Conservation (phyloP, 78 protist genomes). For the Isochrysis galbana region DNA sequence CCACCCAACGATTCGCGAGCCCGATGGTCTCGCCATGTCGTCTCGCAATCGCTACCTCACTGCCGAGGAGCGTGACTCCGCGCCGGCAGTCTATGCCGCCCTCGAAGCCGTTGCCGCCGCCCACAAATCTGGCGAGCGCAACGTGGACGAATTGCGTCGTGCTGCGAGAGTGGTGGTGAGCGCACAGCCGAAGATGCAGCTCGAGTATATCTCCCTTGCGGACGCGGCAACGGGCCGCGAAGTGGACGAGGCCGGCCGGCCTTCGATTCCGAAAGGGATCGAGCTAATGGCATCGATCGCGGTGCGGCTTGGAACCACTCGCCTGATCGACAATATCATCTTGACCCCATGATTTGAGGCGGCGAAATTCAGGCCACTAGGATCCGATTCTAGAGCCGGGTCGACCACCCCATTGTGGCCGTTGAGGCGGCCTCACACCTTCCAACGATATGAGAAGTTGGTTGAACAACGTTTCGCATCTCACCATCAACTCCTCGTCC, state of each 20-base stretch:
- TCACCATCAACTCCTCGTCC: no score
- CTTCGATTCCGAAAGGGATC: no score
- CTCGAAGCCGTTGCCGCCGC: neutral
- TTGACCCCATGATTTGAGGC: no score
- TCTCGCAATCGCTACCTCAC: neutral
- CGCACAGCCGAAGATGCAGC: neutral
- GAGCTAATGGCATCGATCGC: neutral
- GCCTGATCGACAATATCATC: conserved; percentile 9
- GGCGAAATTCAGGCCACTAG: no score
- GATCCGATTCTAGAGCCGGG: no score
- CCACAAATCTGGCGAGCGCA: neutral
- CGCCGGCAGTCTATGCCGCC: neutral
- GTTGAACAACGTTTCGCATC: no score
- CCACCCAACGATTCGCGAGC: conserved; percentile 64
- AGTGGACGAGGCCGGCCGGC: neutral
- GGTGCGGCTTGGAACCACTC: neutral
- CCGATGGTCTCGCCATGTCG: conserved; percentile 57
- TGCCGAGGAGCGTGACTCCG: neutral
- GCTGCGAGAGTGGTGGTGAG: neutral
- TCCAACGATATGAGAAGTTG: no score
- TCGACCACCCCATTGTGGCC: no score
- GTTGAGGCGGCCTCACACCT: no score
- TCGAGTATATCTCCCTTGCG: neutral
- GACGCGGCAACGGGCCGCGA: neutral
- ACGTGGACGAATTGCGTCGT: neutral